A percentile compares a stretch with the other conserved stretches of the same genome.
These are phyloP conservation scores for Erysiphe neolycopersici DNA, from an alignment of 2,329 filamentous ascomycete species.

Conservation along the genomic window DNA sequence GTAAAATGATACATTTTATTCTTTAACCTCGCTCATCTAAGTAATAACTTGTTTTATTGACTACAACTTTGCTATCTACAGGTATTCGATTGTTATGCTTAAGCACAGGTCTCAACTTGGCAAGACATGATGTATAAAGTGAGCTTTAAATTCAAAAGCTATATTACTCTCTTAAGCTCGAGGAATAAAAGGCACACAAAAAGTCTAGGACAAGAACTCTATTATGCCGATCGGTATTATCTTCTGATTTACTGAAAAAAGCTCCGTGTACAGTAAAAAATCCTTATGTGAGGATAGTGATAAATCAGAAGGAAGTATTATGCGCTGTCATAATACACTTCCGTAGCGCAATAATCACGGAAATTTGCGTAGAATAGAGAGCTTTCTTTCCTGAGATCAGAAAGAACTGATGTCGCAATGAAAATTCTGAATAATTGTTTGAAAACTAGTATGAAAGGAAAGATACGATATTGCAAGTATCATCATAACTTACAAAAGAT, in stretches of 20 bases:
- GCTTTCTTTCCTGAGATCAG: background rate
- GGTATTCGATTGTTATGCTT: slow-evolving; percentile 23
- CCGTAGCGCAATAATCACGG: background rate
- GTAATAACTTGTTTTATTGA: background rate
- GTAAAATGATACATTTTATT: background rate
- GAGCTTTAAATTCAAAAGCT: background rate
- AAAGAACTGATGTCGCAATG: background rate
- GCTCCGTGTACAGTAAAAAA: background rate
- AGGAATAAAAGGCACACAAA: background rate
- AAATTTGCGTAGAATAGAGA: background rate
- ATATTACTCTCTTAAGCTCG: background rate
- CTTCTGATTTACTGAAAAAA: background rate
- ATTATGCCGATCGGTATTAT: too few relatives aligned
- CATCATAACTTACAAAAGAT: background rate
- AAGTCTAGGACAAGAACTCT: too few relatives aligned
- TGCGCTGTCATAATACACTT: background rate
- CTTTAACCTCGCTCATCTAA: background rate
- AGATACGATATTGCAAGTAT: background rate
- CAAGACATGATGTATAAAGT: slow-evolving; percentile 2
- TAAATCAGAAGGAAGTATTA: background rate
- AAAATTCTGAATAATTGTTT: background rate
- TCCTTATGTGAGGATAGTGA: background rate
- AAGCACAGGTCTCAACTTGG: slow-evolving; percentile 15
- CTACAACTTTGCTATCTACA: slow-evolving; percentile 5
- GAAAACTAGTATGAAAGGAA: background rate